Evolutionary conservation across 345 rosid genomes (phyloP), one percentile per base, ranked within the genome.

Genomic region (Brassica carinata): DNA sequence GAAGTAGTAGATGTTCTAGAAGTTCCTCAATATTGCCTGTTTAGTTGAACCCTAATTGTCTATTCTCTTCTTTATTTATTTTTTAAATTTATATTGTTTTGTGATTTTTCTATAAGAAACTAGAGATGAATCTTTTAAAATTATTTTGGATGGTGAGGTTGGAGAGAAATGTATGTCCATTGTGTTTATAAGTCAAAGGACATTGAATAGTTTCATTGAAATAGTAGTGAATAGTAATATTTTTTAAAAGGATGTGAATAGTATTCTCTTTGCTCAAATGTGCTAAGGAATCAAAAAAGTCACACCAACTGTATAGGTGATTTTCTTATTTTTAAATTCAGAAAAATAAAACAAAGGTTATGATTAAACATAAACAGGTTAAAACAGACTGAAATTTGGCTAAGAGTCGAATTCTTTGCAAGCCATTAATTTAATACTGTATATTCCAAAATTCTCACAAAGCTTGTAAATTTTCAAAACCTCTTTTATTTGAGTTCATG

Each of bases 1-100:
- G 96, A 23, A 85, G 88, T 59, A 87, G 85, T 58, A 87, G 89
- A 79, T 85, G 84, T 65, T 87, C 93, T 34, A 89, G 83, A 86
- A 94, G 83, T 83, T 83, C 96, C 77, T 83, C 96, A 31, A 66
- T 89, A 69, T 81, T 87, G 68, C 92, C 98, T 34, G 74, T 89
- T 69, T 77, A 84, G 79, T 83, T 85, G 77, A 89, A 26, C 85
- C 94, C 70, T 87, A 82, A 76, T 29, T 74, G 15, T 58, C n/a
- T 68, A 19, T 67, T 73, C 30, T 8, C 5, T 30, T 29, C 8
- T 40, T 76, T 23, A 1, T 14, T 36, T 27, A 2, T 40, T 8
- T 64, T 63, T 45, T 31, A 0, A 5, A 26, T 17, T 26, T 72
- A 40, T 72, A 14, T 51, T 51, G 15, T 15, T 38, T 18, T 81